Base-by-base conservation (phyloP, 1,139 yeast species). In the Diutina ranongensis region DNA sequence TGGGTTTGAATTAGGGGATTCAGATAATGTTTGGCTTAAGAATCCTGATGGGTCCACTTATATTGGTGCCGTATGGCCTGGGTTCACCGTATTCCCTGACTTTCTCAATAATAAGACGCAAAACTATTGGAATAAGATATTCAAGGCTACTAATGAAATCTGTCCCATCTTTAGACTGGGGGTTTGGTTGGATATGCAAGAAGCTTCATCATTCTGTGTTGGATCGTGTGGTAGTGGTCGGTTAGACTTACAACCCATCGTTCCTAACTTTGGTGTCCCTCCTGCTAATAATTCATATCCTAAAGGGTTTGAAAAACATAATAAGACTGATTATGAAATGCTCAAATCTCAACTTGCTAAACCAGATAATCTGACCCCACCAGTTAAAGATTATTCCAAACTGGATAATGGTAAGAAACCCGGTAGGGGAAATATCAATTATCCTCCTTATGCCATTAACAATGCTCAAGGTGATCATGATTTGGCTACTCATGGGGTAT, bases 101-200 rank as follows among this genome's bases (percentile, higher is more conserved):
- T 62, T 58, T 53, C 51, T 60, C 21, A 61, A 57, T 10, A 51
- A 54, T 40, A 51, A 54, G 40, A 53, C 61, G 19, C 57, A 54
- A 34, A 52, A 50, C 12, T 62, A 55, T 52, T 63, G 65, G 64
- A 49, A 52, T 10, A 50, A 55, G 16, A 51, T 54, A 45, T 50
- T 63, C 45, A 46, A 52, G 42, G 49, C 51, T 19, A 60, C 60
- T 57, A 54, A 56, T 47, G 49, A 57, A 21, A 48, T 50, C 16
- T 46, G 61, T 21, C 54, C 57, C 19, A 62, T 54, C 46, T 31
- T 31, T 15, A 9, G 34, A 12, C 65, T 61, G 49, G 68, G 68
- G 25, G 53, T 64, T 33, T 64, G 68, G 68, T 49, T 58, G 19
- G 68, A 64, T 49, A 64, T 63, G 67, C 63, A 63, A 48, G 68